Base-by-base conservation (phyloP, 2,329 filamentous ascomycete genomes). In the Penicillium sp. region DNA sequence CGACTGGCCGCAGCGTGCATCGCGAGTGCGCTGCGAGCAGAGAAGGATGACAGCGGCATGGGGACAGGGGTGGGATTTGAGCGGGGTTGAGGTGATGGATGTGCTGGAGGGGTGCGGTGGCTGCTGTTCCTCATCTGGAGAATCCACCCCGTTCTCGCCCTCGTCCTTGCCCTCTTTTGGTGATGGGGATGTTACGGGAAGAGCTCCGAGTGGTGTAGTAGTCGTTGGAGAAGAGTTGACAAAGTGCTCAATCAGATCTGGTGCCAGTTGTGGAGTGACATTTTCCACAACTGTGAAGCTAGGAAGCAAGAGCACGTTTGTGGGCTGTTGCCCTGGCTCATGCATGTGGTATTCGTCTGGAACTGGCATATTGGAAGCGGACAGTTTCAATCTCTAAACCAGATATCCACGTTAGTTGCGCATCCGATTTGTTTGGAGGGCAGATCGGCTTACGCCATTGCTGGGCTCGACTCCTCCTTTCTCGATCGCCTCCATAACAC, bases 1-100 rank as follows among this genome's bases (percentile, higher is more conserved):
- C 27, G 89, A 94, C 76, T 97, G 92, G 0, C 93, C 94, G 70
- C 94, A 97, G 63, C 94, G 89, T 0, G 90, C 92, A 71, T 97
- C 94, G 56, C 94, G 88, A n/a, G 91, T 97, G 66, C 85, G 86
- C 69, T 97, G 94, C 39, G 90, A 96, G 79, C 94, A 99, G 67
- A 99, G 86, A 44, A 99, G 84, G 66, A 99, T 91, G 21, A 97
- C 82, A 59, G 88, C 91, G 55, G 84, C 82, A 78, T 97, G 93
- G 3, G 91, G 91, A 60, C 86, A 92, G 4, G 88, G 80, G 5
- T 84, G 83, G 17, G 85, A 78, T 26, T 74, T 78, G 29, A 88
- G 57, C 9, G 49, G 76, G 51, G 73, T 67, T 56, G 65, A 42
- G 7, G 39, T 66, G 65, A 60, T 61, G 58, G 56, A 63, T 53